phyloP scores from a whole-genome alignment of 179 eudicot genomes.

The Camellia oleifera region DNA sequence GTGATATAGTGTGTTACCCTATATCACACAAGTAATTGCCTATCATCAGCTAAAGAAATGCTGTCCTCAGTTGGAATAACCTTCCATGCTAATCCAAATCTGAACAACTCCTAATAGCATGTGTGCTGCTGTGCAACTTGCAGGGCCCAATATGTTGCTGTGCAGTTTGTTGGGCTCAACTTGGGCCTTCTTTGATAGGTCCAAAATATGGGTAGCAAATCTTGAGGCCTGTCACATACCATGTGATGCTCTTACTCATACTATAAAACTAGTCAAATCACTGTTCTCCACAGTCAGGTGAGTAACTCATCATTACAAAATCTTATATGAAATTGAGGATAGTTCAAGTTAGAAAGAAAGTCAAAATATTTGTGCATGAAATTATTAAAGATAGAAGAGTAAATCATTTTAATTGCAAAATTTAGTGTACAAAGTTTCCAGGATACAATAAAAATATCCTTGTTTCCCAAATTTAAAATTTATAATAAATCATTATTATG shows the following conservation, averaged over 20 bases:
- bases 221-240: too few relatives aligned
- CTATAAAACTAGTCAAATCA: background rate
- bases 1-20: background rate
- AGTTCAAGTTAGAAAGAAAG: conserved; percentile 4
- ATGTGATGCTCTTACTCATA: background rate
- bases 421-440: background rate
- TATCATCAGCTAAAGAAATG: background rate
- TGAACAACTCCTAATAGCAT: too few relatives aligned
- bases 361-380: background rate
- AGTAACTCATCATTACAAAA: background rate
- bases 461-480: background rate
- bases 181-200: too few relatives aligned
- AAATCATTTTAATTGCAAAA: background rate
- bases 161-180: too few relatives aligned
- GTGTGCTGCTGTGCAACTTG: too few relatives aligned
- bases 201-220: too few relatives aligned
- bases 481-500: background rate
- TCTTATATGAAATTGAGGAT: background rate
- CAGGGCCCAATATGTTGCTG: too few relatives aligned
- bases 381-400: background rate
- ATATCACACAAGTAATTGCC: background rate
- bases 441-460: background rate
- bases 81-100: background rate
- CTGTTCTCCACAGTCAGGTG: background rate
- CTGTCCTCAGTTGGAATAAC: background rate